Conservation (phyloP, 163 green algal genomes). For the Volvox carteri region DNA sequence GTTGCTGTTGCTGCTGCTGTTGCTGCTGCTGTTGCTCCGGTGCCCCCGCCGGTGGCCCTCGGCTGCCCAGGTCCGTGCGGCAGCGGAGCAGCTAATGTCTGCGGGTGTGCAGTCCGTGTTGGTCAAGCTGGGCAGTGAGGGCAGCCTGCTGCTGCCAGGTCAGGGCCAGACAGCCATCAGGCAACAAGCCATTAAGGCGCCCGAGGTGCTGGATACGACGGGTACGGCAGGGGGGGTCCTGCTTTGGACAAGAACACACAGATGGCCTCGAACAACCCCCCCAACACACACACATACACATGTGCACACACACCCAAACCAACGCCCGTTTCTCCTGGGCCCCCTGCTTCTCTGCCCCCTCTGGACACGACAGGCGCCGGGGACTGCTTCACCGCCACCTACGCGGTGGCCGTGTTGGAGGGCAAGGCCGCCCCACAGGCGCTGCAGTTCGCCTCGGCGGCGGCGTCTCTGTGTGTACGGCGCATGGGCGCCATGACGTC, state of each 20-base stretch:
- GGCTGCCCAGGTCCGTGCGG: constrained; percentile 61
- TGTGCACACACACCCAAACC: not conserved
- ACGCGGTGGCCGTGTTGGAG: constrained; percentile 85
- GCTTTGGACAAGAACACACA: not conserved
- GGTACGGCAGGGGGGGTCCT: constrained; percentile 51
- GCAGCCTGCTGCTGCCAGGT: constrained; percentile 82
- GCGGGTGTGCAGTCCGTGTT: constrained; percentile 74
- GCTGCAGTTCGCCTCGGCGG: constrained; percentile 87
- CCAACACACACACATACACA: not conserved
- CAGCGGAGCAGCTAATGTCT: constrained; percentile 76
- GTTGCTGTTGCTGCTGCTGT: not conserved
- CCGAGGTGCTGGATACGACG: constrained; percentile 92
- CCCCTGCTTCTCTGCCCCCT: not conserved
- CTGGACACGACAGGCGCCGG: constrained; percentile 77
- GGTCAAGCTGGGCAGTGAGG: constrained; percentile 90
- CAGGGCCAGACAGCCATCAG: constrained; percentile 50
- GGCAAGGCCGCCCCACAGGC: constrained; percentile 69
- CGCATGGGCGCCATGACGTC: constrained; percentile 87
- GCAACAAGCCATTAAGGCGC: constrained; percentile 69
- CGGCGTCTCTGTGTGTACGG: constrained; percentile 87
- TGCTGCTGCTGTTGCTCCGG: too few species aligned
- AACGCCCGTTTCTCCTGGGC: not conserved
- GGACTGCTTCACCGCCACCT: constrained; percentile 96
- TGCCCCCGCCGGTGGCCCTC: too few species aligned
- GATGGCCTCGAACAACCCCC: not conserved